These are phyloP conservation scores for Phialophora macrospora DNA, from an alignment of 2,329 filamentous ascomycete genomes.

Conservation along the genomic window DNA sequence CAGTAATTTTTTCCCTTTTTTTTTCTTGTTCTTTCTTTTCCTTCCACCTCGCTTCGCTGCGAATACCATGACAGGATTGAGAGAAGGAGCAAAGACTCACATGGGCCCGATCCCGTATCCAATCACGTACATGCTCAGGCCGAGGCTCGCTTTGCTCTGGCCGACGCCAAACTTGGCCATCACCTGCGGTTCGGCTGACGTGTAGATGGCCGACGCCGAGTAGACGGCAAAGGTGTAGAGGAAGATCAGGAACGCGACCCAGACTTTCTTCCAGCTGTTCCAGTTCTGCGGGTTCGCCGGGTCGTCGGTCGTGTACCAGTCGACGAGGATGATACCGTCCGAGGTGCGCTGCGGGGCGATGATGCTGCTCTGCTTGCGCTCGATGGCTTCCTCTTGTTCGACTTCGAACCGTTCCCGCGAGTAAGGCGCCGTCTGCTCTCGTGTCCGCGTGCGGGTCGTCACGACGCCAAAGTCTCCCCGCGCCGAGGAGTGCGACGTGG, in stretches of 20 bases:
- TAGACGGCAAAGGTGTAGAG: slow-evolving; percentile 49
- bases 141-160: slow-evolving; percentile 41
- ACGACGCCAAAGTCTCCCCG: slow-evolving; percentile 18
- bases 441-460: slow-evolving; percentile 37
- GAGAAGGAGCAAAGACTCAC: slow-evolving; percentile 18
- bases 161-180: slow-evolving; percentile 42
- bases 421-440: slow-evolving; percentile 39
- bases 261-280: slow-evolving; percentile 42
- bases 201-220: slow-evolving; percentile 44
- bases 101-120: slow-evolving; percentile 57
- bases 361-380: slow-evolving; percentile 42
- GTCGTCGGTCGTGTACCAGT: slow-evolving; percentile 58
- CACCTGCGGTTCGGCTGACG: slow-evolving; percentile 40
- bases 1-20: background rate
- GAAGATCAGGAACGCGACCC: slow-evolving; percentile 32
- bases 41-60: background rate
- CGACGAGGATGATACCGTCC: slow-evolving; percentile 46
- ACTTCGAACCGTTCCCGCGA: slow-evolving; percentile 42
- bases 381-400: slow-evolving; percentile 41
- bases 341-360: slow-evolving; percentile 44
- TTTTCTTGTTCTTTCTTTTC: background rate
- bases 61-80: background rate
- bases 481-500: slow-evolving; percentile 27
- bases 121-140: slow-evolving; percentile 45
- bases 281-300: slow-evolving; percentile 56